Base-by-base conservation (phyloP, 106 monocot genomes). In the Acorus gramineus region DNA sequence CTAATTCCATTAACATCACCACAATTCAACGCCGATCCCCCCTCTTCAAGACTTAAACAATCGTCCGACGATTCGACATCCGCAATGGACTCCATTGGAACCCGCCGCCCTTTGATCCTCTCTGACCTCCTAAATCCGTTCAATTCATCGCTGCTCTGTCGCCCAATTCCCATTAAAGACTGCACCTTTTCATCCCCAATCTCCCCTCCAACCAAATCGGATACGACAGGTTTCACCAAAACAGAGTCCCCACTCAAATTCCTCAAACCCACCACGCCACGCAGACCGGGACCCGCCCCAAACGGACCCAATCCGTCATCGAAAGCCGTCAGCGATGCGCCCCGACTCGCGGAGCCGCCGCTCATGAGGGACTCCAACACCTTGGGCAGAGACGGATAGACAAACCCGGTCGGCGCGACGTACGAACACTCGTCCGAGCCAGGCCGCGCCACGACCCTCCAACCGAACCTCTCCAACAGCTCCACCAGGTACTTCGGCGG, bases 311-410 rank as follows among this genome's bases (percentile, higher is more conserved):
- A 43, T 62, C 14, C 69, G 51, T 60, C 49, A 10, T 47, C 44
- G 1, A 28, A 28, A 50, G 43, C 50, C 0, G 48, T 47, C 6
- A 69, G 58, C 4, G 12, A 50, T 7, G 46, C 58, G 57, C 13
- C 52, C 52, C 12, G 42, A 74, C 53, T 63, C 75, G 51, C 77
- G 66, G 74, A 28, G 28, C 28, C 69, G 46, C 66, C 72, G 5
- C 78, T 65, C 45, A 87, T 43, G 70, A 87, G 83, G n/a, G 60
- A 62, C 72, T 80, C 77, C 68, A 75, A 87, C 3, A 83, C 83
- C 55, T 75, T 72, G 6, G 74, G 57, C 53, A 78, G 62, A 4
- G 83, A 80, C 47, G 43, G 72, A 58, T 68, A 84, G 57, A 75
- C 10, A 46, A 68, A 4, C 64, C 84, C 88, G 56, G 11, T 50